Conservation (phyloP, 768 basidiomycete genomes). For the Hemileccinum rubropunctum region DNA sequence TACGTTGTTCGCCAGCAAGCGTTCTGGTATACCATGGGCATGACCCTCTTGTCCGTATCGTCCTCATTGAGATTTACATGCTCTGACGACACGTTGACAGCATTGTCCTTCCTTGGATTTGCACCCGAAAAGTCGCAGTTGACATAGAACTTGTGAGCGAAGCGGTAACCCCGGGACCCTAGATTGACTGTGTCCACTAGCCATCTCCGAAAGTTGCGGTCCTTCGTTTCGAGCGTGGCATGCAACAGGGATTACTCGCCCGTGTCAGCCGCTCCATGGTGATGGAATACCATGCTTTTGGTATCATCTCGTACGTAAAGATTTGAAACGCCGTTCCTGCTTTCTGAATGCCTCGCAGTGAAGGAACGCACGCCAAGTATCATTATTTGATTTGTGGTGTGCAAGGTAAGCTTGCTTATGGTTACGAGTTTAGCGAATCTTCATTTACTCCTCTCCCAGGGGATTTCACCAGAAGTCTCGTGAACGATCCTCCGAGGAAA, state of each 20-base stretch:
- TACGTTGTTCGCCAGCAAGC: constrained; percentile 65
- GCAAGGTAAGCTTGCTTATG: constrained; percentile 42
- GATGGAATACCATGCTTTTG: constrained; percentile 83
- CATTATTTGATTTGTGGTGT: constrained; percentile 84
- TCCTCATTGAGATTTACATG: not conserved
- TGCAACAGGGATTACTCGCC: constrained; percentile 79
- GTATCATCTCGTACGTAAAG: constrained; percentile 62
- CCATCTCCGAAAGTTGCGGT: constrained; percentile 79
- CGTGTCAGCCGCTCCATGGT: constrained; percentile 70
- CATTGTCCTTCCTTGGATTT: constrained; percentile 72
- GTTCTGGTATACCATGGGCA: constrained; percentile 73
- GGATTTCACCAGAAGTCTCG: constrained; percentile 74
- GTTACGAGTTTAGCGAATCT: not conserved
- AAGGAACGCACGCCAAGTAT: constrained; percentile 68
- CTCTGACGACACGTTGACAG: constrained; percentile 33
- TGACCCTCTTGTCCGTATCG: constrained; percentile 64
- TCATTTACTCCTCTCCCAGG: constrained; percentile 33
- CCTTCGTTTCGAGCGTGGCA: constrained; percentile 75
- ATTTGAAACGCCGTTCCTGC: not conserved
- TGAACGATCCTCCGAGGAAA: constrained; percentile 63
- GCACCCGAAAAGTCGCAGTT: constrained; percentile 67
- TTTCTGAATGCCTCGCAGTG: constrained; percentile 39
- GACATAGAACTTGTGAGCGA: constrained; percentile 69
- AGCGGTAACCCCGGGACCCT: not conserved
- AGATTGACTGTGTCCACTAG: constrained; percentile 34